Conservation (phyloP, 2,329 filamentous ascomycete genomes). For the Colletotrichum lindemuthianum region DNA sequence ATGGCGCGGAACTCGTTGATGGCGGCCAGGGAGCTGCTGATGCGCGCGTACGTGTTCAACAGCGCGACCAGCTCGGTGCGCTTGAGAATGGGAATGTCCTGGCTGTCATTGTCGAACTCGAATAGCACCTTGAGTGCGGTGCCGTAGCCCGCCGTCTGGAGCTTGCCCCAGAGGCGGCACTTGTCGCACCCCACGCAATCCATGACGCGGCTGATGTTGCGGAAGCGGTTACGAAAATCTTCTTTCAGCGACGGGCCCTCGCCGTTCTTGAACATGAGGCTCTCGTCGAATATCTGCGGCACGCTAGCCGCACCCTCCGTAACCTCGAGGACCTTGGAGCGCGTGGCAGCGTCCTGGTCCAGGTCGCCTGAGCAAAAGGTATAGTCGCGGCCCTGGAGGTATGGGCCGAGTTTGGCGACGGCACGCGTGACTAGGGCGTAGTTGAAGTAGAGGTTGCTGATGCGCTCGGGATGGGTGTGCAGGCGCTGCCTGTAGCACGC, state of each 20-base stretch:
- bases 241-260: slow-evolving; percentile 86
- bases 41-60: slow-evolving; percentile 91
- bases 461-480: slow-evolving; percentile 85
- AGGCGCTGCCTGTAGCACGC: slow-evolving; percentile 90
- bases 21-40: slow-evolving; percentile 82
- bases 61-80: slow-evolving; percentile 93
- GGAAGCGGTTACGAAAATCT: slow-evolving; percentile 96
- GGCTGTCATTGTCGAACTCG: slow-evolving; percentile 79
- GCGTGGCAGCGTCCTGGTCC: slow-evolving; percentile 80
- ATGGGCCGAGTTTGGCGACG: slow-evolving; percentile 86
- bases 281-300: slow-evolving; percentile 92
- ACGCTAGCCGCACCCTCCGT: slow-evolving; percentile 74
- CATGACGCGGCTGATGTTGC: slow-evolving; percentile 97
- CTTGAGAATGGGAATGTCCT: slow-evolving; percentile 76
- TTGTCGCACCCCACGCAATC: slow-evolving; percentile 99
- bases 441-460: slow-evolving; percentile 99
- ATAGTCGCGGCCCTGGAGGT: slow-evolving; percentile 74
- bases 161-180: slow-evolving; percentile 96
- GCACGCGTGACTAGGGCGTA: slow-evolving; percentile 95
- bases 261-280: slow-evolving; percentile 88
- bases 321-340: slow-evolving; percentile 82
- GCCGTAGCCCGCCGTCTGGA: slow-evolving; percentile 94
- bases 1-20: slow-evolving; percentile 76
- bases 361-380: slow-evolving; percentile 92
- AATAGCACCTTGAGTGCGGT: slow-evolving; percentile 96